Base-by-base conservation (phyloP, 1,284 basidiomycete species). In the Peniophora sp. region DNA sequence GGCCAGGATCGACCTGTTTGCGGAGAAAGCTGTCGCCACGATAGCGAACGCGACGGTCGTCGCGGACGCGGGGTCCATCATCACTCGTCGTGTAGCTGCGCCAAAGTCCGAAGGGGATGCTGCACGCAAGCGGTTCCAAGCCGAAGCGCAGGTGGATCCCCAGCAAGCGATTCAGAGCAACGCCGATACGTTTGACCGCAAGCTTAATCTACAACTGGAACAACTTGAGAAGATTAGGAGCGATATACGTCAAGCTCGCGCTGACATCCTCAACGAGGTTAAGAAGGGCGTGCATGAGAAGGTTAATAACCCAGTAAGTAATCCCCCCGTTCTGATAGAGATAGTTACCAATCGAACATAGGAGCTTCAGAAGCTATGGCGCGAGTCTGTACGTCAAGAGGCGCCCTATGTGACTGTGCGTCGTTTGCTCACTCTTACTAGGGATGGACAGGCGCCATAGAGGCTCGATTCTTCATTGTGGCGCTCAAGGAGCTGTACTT, bases 381-480 rank as follows among this genome's bases (percentile, higher is more conserved):
- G n/a, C 8, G 20, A 41, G 6, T 17, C 20, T 6, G 39, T 41
- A 41, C 15, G 39, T 17, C 15, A n/a, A 6, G 8, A 41, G 9
- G 39, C 39, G 20, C 20, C n/a, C 20, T n/a, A 9, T 6, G 9
- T 9, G 39, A 8, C 20, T 41, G 39, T 9, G 39, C 39, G 1
- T 17, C 12, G 27, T 32, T 12, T 41, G 15, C 35, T 36, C 35
- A 36, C 10, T 3, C 5, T 17, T 17, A 24, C 14, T 24, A 70
- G 68, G 58, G 56, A 17, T 70, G 68, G 68, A 56, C 60, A 8
- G 61, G 64, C 2, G 66, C 61, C 45, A 68, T 69, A 14, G 64
- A 70, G 51, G 61, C 66, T 8, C 57, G 61, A 1, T 62, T 64
- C 34, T 68, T 71, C 45, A 64, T 68, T 1, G 58, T 68, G 35